A percentile compares a stretch with the other conserved stretches of the same genome.
These are phyloP conservation scores for Erysimum cheiranthoides DNA, from an alignment of 345 rosid genomes.

Conservation along the genomic window DNA sequence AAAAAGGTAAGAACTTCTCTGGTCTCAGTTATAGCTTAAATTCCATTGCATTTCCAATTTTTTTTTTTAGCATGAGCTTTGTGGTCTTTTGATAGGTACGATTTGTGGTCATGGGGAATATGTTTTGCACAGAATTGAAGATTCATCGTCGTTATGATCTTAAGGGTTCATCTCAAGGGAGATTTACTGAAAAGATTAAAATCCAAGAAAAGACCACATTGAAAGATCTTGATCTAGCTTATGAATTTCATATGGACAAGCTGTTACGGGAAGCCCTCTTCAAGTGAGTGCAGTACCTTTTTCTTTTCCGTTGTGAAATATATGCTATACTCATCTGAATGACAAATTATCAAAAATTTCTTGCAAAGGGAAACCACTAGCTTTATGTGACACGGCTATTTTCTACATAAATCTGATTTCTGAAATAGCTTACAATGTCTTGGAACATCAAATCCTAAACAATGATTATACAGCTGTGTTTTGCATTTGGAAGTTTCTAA, in stretches of 20 bases:
- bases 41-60: slow-evolving; percentile 10
- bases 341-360: not conserved
- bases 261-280: slow-evolving; percentile 74
- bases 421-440: slow-evolving; percentile 5
- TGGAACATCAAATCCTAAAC: slow-evolving; percentile 15
- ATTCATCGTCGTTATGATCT: slow-evolving; percentile 93
- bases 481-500: slow-evolving; percentile 10
- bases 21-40: not conserved
- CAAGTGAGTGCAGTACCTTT: slow-evolving; percentile 56
- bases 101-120: slow-evolving; percentile 99
- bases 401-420: slow-evolving; percentile 7
- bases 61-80: slow-evolving; percentile 18
- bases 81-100: slow-evolving; percentile 67
- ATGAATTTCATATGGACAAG: slow-evolving; percentile 92
- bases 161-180: slow-evolving; percentile 89
- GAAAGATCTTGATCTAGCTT: slow-evolving; percentile 84
- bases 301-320: not conserved
- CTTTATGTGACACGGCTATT: not conserved
- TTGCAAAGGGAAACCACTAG: slow-evolving; percentile 10
- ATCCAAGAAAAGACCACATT: slow-evolving; percentile 73
- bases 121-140: slow-evolving; percentile 95
- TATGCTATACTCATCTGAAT: slow-evolving; percentile 11
- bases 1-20: slow-evolving; percentile 64
- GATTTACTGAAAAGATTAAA: slow-evolving; percentile 71
- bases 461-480: slow-evolving; percentile 11